Evolutionary conservation across 768 basidiomycete species (phyloP).

Genomic region (Podaxis mareebaensis): DNA sequence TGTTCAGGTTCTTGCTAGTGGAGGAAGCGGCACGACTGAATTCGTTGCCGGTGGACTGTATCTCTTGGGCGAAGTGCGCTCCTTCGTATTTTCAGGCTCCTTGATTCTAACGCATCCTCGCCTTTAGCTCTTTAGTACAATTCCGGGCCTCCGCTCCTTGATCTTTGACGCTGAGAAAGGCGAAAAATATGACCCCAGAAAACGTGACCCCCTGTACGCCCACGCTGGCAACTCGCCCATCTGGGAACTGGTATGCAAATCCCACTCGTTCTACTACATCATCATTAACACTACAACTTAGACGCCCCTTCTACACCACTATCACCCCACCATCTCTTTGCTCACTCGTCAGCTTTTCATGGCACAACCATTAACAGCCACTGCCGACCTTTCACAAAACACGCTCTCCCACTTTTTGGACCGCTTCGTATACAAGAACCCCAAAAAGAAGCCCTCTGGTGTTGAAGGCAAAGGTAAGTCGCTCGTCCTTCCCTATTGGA

Average conservation of each 20-base stretch:
- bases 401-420: conserved; percentile 95
- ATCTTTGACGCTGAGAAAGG: conserved; percentile 30
- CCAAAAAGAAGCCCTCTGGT: conserved; percentile 61
- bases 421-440: conserved; percentile 95
- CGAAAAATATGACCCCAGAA: conserved; percentile 76
- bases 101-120: conserved; percentile 2
- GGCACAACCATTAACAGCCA: conserved; percentile 74
- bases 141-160: conserved; percentile 42
- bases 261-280: conserved; percentile 8
- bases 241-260: conserved; percentile 80
- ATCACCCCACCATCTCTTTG: conserved; percentile 87
- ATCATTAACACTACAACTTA: conserved; percentile 26
- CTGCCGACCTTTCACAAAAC: conserved; percentile 87
- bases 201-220: conserved; percentile 87
- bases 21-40: conserved; percentile 75
- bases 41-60: conserved; percentile 89
- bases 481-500: background rate
- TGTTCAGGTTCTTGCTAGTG: conserved; percentile 73
- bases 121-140: conserved; percentile 41
- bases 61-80: conserved; percentile 80
- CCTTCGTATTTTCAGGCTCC: background rate
- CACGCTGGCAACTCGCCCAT: conserved; percentile 77
- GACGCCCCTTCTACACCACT: conserved; percentile 82
- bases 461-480: conserved; percentile 13
- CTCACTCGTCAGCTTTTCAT: conserved; percentile 82